A percentile compares a stretch with the other conserved stretches of the same genome.
These are phyloP conservation scores for Diaporthe sp. DNA, from an alignment of 2,329 filamentous ascomycete species.

Conservation along the genomic window DNA sequence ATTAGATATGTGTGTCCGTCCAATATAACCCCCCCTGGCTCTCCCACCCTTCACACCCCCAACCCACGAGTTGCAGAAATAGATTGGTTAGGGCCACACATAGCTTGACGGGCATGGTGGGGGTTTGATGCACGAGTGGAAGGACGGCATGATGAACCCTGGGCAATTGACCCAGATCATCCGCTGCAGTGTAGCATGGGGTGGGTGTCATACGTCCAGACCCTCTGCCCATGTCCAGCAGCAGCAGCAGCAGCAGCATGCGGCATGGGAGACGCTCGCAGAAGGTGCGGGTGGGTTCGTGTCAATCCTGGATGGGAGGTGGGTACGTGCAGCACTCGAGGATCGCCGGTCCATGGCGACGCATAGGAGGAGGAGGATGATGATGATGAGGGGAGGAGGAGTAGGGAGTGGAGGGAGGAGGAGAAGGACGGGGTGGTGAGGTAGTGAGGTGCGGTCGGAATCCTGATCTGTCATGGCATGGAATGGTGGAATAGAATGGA, in stretches of 20 bases:
- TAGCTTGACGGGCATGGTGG: background rate
- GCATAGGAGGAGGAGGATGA: background rate
- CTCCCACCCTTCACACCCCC: background rate
- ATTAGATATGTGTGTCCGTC: background rate
- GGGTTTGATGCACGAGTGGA: conserved; percentile 26
- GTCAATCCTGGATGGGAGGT: background rate
- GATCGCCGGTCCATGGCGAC: conserved; percentile 12
- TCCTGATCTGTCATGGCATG: background rate
- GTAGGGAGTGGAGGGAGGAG: background rate
- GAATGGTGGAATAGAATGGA: background rate
- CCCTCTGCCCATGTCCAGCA: conserved; percentile 3
- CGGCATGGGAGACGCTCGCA: conserved; percentile 8
- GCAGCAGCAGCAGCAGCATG: background rate
- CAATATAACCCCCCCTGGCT: background rate
- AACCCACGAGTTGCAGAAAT: conserved; percentile 9
- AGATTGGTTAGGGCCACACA: conserved; percentile 20
- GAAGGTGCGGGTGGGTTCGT: conserved; percentile 26
- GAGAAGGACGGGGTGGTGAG: background rate
- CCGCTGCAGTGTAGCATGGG: conserved; percentile 30
- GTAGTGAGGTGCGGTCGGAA: background rate
- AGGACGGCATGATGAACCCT: conserved; percentile 21
- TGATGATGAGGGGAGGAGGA: background rate
- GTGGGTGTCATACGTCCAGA: conserved; percentile 30
- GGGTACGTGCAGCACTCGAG: background rate
- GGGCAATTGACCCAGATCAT: conserved; percentile 26